These are phyloP conservation scores for Rhizomucor pusillus DNA, from an alignment of 371 early-diverging fungal genomes.

Conservation along the genomic window DNA sequence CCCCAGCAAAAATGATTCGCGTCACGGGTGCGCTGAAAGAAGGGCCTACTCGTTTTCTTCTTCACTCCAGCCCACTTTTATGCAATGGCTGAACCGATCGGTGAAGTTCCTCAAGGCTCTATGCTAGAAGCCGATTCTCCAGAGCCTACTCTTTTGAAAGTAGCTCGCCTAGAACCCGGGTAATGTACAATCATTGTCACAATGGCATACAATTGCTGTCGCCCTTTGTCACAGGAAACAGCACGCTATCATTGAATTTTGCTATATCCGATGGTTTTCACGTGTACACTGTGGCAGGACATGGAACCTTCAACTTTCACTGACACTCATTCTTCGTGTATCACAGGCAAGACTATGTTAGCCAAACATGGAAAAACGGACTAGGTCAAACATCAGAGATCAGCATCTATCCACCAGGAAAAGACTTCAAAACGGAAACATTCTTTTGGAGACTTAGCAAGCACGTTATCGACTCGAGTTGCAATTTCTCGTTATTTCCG, in stretches of 20 bases:
- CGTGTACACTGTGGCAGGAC: no score
- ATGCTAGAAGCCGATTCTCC: conserved; percentile 36
- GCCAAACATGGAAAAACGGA: conserved; percentile 69
- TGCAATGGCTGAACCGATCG: neutral
- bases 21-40: no score
- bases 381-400: conserved; percentile 64
- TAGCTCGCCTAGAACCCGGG: conserved; percentile 14
- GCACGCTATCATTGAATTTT: neutral
- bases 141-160: conserved; percentile 25
- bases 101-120: conserved; percentile 23
- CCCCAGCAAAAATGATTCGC: no score
- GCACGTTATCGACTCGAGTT: conserved; percentile 52
- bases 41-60: no score
- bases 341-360: conserved; percentile 25
- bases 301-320: no score
- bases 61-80: no score
- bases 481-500: conserved; percentile 61
- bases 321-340: neutral
- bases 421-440: conserved; percentile 48
- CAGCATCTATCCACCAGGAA: conserved; percentile 53
- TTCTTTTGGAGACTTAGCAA: conserved; percentile 66
- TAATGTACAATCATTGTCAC: neutral
- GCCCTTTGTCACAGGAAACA: neutral
- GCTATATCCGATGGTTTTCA: neutral
- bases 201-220: neutral